Evolutionary conservation across 2,329 filamentous ascomycete genomes (phyloP), one percentile per base, ranked within the genome.

Genomic region (Fusarium tjaetaba): DNA sequence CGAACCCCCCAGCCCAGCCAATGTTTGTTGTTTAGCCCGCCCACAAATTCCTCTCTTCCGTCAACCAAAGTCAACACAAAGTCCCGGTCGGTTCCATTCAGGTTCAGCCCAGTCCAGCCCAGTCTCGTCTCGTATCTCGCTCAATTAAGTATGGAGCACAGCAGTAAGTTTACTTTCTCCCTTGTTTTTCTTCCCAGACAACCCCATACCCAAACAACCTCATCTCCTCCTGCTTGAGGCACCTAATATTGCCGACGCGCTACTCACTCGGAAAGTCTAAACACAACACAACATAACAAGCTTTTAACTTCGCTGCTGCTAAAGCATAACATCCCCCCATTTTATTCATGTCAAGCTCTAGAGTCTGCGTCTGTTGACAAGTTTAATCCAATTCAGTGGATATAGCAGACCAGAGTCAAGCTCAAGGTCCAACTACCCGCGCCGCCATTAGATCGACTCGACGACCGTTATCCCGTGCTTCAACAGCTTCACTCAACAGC

Each of bases 401-500:
- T 65, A 80, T 75, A 63, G 26, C 65, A 64, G 66, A 45, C 55
- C 69, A 76, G 70, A 74, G 76, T 72, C 72, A 77, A 72, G 72
- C 78, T 71, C 72, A 76, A 73, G 71, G 77, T 70, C 66, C 77
- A 72, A 71, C 78, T 71, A 72, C 78, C 57, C 81, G 79, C 75
- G 78, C 78, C 61, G 76, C 77, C 57, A 75, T 78, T 70, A 85
- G 86, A 76, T 81, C 85, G 52, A 84, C 85, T 77, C 87, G 86
- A 79, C 85, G 88, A 71, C 84, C 88, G 41, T 84, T 86, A 65
- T 90, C 88, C 56, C 84, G 86, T 76, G 88, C 85, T 59, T 90
- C 88, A 38, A 90, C 88, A 34, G 85, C 87, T 28, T 90, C 88
- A 18, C 85, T 88, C 59, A 88, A 88, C 75, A 89, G 88, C 80